phyloP scores from a whole-genome alignment of 2,329 filamentous ascomycete species.

The Alternaria ethzedia region DNA sequence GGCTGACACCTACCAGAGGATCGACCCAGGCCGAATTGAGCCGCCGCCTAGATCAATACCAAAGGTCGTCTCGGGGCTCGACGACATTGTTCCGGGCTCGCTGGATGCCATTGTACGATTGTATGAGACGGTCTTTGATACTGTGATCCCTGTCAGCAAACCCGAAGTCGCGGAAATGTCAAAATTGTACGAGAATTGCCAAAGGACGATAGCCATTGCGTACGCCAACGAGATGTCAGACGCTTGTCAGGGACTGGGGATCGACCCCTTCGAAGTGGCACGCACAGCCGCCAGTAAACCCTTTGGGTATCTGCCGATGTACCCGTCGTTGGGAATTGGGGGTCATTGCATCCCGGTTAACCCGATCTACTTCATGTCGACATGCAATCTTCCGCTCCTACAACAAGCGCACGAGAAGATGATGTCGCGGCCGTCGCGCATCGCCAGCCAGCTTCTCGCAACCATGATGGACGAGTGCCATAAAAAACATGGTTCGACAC shows the following conservation, averaged over 20 bases:
- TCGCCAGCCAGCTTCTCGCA: slow-evolving; percentile 28
- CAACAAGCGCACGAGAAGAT: slow-evolving; percentile 53
- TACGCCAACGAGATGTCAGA: slow-evolving; percentile 65
- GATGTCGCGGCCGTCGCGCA: slow-evolving; percentile 50
- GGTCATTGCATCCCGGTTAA: slow-evolving; percentile 65
- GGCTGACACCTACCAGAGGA: slow-evolving; percentile 39
- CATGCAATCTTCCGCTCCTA: slow-evolving; percentile 57
- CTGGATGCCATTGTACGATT: slow-evolving; percentile 53
- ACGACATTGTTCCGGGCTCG: slow-evolving; percentile 41
- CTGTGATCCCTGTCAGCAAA: slow-evolving; percentile 56
- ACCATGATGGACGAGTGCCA: neutral
- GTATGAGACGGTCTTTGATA: slow-evolving; percentile 58
- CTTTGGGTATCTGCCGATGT: slow-evolving; percentile 55
- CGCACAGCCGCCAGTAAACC: slow-evolving; percentile 55
- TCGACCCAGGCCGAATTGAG: slow-evolving; percentile 58
- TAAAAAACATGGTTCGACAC: neutral
- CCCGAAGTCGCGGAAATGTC: slow-evolving; percentile 66
- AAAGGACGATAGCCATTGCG: slow-evolving; percentile 62
- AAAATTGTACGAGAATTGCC: slow-evolving; percentile 66
- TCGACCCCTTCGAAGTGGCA: slow-evolving; percentile 61
- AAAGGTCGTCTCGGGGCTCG: slow-evolving; percentile 61
- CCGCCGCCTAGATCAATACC: slow-evolving; percentile 54
- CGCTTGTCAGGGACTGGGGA: slow-evolving; percentile 54
- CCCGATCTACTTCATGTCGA: slow-evolving; percentile 60
- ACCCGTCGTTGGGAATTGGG: slow-evolving; percentile 59